A percentile compares a stretch with the other conserved stretches of the same genome.
Conservation (phyloP, 306 rosid species). For the Trifolium pratense region DNA sequence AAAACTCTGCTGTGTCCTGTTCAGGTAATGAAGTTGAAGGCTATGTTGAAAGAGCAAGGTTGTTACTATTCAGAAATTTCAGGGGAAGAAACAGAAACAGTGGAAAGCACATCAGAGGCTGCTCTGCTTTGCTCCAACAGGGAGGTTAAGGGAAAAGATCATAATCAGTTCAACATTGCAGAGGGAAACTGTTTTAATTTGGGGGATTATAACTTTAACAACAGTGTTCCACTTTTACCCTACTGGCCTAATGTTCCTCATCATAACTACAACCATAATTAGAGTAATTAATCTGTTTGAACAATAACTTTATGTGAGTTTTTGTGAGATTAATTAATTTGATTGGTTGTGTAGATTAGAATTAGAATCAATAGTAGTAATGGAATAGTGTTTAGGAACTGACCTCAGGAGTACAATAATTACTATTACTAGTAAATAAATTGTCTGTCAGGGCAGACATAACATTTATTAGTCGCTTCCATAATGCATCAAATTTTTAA, state of each 20-base stretch:
- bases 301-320: not conserved
- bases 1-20: not conserved
- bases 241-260: conserved; percentile 66
- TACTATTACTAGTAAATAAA: not conserved
- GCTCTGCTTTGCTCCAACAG: conserved; percentile 50
- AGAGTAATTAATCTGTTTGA: not conserved
- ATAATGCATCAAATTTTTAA: not conserved
- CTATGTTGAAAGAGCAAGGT: conserved; percentile 66
- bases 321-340: conserved; percentile 19
- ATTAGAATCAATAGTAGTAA: not conserved
- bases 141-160: conserved; percentile 38
- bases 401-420: not conserved
- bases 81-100: conserved; percentile 87
- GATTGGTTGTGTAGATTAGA: conserved; percentile 9
- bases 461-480: not conserved
- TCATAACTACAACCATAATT: conserved; percentile 51
- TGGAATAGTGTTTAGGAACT: not conserved
- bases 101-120: conserved; percentile 69
- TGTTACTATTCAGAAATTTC: conserved; percentile 63
- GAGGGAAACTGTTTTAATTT: conserved; percentile 59
- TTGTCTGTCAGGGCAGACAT: not conserved
- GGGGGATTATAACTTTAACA: conserved; percentile 55
- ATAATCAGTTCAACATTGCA: conserved; percentile 41
- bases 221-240: conserved; percentile 53
- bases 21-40: conserved; percentile 58